Base-by-base conservation (phyloP, 2,329 filamentous ascomycete species). In the Aureobasidium sp. region DNA sequence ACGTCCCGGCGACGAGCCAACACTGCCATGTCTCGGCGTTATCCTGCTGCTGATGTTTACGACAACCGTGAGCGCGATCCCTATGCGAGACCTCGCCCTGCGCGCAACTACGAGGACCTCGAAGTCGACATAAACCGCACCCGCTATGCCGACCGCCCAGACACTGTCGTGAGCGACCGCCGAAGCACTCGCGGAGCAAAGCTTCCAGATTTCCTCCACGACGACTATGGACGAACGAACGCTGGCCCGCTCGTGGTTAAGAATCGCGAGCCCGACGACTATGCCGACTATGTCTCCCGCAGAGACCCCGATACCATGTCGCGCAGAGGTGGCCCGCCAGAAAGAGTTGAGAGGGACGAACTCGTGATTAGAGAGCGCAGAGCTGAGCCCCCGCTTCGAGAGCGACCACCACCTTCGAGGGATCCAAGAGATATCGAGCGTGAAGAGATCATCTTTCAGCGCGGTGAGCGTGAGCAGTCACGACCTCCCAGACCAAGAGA, bases 151-250 rank as follows among this genome's bases (percentile, higher is more conserved):
- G 69, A 69, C 38, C 57, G 61, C 55, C 57, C 62, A 45, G 58
- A 60, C 3, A 69, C 69, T 5, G 68, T 71, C 23, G 62, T 71
- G 19, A 66, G 64, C 57, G 67, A 69, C 40, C 69, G 70, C 23
- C 70, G 65, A 66, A 68, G 57, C 23, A 69, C 75, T 46, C 73
- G 76, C 11, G 72, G 73, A 29, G 74, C 75, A 53, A 74, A 75
- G 50, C 70, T 72, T 60, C 78, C 78, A 55, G 77, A 79, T 65
- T 79, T 80, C 67, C 70, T 80, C 61, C 73, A 77, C 47, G 78
- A 80, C 61, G 77, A 79, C 66, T 79, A 79, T 67, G 77, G 75
- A 63, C 71, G 75, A 59, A 72, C 72, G 51, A 69, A 67, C 63
- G 69, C 78, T 64, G 70, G 79, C 66, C 66, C 75, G 64, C 59